Conservation (phyloP, 2,329 filamentous ascomycete species). For the Pseudogymnoascus sp. region DNA sequence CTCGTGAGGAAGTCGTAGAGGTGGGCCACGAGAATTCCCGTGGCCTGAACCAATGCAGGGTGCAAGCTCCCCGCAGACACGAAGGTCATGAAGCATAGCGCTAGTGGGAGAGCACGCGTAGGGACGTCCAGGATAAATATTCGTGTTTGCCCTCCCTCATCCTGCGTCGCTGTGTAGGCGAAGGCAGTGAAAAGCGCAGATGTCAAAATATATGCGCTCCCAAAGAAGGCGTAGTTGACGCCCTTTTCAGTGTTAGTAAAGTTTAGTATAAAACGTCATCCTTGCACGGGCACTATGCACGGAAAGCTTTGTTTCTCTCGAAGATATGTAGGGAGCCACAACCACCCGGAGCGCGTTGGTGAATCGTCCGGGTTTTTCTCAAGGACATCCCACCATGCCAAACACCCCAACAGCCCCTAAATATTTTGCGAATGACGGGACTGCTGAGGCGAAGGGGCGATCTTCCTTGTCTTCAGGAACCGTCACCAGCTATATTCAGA, state of each 20-base stretch:
- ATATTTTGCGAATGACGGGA: slow-evolving; percentile 43
- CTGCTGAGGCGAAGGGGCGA: slow-evolving; percentile 45
- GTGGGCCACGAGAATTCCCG: slow-evolving; percentile 81
- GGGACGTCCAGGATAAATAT: slow-evolving; percentile 82
- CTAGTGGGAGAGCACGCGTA: slow-evolving; percentile 70
- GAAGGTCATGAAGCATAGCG: slow-evolving; percentile 67
- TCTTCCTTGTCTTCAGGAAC: slow-evolving; percentile 54
- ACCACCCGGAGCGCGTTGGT: slow-evolving; percentile 28
- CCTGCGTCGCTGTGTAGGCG: slow-evolving; percentile 76
- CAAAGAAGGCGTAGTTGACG: slow-evolving; percentile 43
- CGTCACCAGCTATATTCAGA: slow-evolving; percentile 41
- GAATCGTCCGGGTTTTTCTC: slow-evolving; percentile 40
- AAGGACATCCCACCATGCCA: slow-evolving; percentile 47
- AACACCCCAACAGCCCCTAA: slow-evolving; percentile 42
- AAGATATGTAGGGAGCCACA: slow-evolving; percentile 30
- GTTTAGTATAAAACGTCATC: neutral
- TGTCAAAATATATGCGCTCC: slow-evolving; percentile 42
- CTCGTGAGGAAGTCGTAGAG: slow-evolving; percentile 82
- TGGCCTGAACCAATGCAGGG: slow-evolving; percentile 55
- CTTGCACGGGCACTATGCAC: neutral
- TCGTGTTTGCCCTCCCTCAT: slow-evolving; percentile 66
- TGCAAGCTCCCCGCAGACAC: slow-evolving; percentile 47
- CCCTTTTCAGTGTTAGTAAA: slow-evolving; percentile 34
- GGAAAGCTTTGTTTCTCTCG: neutral
- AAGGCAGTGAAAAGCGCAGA: slow-evolving; percentile 68